Conservation (phyloP, 257 asterid genomes). For the Solanum ossicruentum region DNA sequence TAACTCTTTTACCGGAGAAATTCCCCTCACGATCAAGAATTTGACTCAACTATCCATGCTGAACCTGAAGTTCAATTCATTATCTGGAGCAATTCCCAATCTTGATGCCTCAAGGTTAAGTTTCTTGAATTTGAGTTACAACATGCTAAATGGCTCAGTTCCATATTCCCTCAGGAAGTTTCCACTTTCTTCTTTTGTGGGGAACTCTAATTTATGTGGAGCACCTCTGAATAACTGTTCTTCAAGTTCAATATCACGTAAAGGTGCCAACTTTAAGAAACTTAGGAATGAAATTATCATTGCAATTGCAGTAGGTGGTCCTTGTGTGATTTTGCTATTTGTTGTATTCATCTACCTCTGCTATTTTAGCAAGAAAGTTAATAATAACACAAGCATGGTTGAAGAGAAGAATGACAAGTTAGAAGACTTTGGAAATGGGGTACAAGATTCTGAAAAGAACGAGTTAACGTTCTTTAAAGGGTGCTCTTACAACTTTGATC, state of each 20-base stretch:
- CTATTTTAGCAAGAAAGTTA: slow-evolving; percentile 35
- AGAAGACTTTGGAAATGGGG: slow-evolving; percentile 83
- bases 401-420: slow-evolving; percentile 54
- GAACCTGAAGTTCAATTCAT: slow-evolving; percentile 43
- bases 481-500: not conserved
- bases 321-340: slow-evolving; percentile 19
- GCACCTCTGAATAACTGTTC: slow-evolving; percentile 38
- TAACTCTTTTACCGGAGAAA: slow-evolving; percentile 52
- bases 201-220: slow-evolving; percentile 58
- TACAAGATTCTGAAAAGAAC: slow-evolving; percentile 35
- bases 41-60: slow-evolving; percentile 35
- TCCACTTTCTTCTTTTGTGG: slow-evolving; percentile 52
- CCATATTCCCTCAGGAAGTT: slow-evolving; percentile 55
- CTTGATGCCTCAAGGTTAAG: slow-evolving; percentile 37
- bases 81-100: slow-evolving; percentile 45
- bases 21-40: slow-evolving; percentile 23
- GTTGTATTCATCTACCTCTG: slow-evolving; percentile 13
- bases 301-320: slow-evolving; percentile 37
- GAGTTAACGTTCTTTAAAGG: not conserved
- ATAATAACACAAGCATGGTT: slow-evolving; percentile 15
- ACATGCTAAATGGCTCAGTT: slow-evolving; percentile 51
- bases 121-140: slow-evolving; percentile 52
- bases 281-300: slow-evolving; percentile 28
- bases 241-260: slow-evolving; percentile 14
- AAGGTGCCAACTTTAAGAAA: slow-evolving; percentile 10